A percentile compares a stretch with the other conserved stretches of the same genome.
Evolutionary conservation across 768 basidiomycete species (phyloP).

Genomic region (Gelatoporia subvermispora): DNA sequence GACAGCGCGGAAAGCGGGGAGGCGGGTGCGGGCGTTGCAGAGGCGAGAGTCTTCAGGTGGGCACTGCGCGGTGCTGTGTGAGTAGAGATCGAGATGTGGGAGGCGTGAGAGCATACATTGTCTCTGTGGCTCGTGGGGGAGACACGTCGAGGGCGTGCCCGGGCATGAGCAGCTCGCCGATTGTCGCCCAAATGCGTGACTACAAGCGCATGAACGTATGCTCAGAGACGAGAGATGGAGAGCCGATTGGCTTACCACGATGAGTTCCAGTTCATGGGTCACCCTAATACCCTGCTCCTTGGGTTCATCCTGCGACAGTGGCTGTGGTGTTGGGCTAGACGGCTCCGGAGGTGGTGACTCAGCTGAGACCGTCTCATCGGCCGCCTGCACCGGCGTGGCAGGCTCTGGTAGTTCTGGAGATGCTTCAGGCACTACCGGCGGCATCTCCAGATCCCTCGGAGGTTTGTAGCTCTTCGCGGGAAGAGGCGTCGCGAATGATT

Average conservation of each 20-base stretch:
- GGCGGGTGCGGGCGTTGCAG: conserved; percentile 42
- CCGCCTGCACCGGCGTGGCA: too few species aligned
- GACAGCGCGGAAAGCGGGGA: conserved; percentile 59
- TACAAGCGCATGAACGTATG: conserved; percentile 19
- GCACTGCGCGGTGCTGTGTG: conserved; percentile 33
- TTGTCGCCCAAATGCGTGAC: conserved; percentile 66
- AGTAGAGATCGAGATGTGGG: conserved; percentile 4
- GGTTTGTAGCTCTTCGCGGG: not conserved
- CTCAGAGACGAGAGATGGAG: too few species aligned
- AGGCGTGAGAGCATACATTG: conserved; percentile 61
- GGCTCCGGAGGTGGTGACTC: conserved; percentile 11
- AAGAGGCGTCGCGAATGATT: conserved; percentile 42
- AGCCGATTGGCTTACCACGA: conserved; percentile 43
- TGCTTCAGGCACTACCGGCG: not conserved
- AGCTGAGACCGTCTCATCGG: too few species aligned
- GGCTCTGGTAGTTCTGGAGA: not conserved
- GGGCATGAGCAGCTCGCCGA: conserved; percentile 61
- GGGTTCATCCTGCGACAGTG: not conserved
- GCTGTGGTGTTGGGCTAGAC: too few species aligned
- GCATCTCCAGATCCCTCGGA: too few species aligned
- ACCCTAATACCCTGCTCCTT: conserved; percentile 39
- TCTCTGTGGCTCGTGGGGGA: conserved; percentile 53
- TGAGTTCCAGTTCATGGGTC: conserved; percentile 60
- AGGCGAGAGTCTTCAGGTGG: conserved; percentile 53
- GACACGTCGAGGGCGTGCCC: conserved; percentile 36